Conservation (phyloP, 768 basidiomycete species). For the Tylopilus sp. region DNA sequence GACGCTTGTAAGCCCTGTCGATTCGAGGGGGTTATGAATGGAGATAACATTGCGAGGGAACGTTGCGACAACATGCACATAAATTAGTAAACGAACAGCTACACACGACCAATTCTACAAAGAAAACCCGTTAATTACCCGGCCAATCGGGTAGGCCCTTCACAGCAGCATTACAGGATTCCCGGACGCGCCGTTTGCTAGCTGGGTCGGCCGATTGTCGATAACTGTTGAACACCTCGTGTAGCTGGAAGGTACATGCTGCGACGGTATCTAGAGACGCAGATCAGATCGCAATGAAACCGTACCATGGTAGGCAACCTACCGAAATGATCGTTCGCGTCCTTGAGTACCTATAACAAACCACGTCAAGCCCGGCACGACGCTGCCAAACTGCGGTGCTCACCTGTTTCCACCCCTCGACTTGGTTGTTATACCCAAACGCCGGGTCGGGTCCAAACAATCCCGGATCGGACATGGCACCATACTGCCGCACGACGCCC, state of each 20-base stretch:
- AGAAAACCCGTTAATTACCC: slow-evolving; percentile 16
- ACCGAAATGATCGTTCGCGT: slow-evolving; percentile 54
- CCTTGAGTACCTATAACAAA: slow-evolving; percentile 46
- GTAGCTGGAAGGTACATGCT: slow-evolving; percentile 72
- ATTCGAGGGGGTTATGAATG: slow-evolving; percentile 48
- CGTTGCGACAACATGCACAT: neutral
- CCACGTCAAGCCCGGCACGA: neutral
- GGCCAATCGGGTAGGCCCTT: slow-evolving; percentile 76
- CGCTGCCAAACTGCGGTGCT: neutral
- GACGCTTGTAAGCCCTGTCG: slow-evolving; percentile 66
- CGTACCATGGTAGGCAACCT: slow-evolving; percentile 21
- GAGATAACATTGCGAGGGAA: neutral
- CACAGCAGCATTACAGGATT: slow-evolving; percentile 75
- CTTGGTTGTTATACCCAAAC: slow-evolving; percentile 50
- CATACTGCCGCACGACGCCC: slow-evolving; percentile 43
- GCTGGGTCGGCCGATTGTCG: slow-evolving; percentile 69
- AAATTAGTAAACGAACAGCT: slow-evolving; percentile 4
- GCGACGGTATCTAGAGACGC: slow-evolving; percentile 41
- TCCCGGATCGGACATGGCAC: slow-evolving; percentile 34
- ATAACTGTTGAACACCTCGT: slow-evolving; percentile 69
- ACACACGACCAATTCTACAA: neutral
- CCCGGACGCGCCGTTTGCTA: slow-evolving; percentile 72
- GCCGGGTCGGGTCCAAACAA: slow-evolving; percentile 29
- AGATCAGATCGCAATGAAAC: slow-evolving; percentile 2
- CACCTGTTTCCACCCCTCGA: slow-evolving; percentile 57